Evolutionary conservation across 768 basidiomycete species (phyloP).

Genomic region (Boletus tomentosulus): DNA sequence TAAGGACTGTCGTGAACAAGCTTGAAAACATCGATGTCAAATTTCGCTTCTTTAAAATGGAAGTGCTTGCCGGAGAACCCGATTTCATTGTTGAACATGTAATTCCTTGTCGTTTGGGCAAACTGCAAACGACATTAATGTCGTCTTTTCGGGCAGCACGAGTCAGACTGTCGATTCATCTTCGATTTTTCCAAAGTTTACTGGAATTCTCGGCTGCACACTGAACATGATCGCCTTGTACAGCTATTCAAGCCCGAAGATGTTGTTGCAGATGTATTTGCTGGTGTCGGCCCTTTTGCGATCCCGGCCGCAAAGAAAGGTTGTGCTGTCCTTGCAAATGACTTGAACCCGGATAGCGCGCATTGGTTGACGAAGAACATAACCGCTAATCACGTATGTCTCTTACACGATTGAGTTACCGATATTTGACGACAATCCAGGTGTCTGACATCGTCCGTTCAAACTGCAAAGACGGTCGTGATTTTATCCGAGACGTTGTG

Average conservation of each 20-base stretch:
- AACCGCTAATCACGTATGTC: conserved; percentile 66
- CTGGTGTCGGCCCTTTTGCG: conserved; percentile 96
- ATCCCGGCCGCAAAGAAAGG: conserved; percentile 91
- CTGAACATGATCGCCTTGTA: conserved; percentile 88
- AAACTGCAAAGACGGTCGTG: conserved; percentile 79
- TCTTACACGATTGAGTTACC: neutral
- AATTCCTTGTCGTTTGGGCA: conserved; percentile 23
- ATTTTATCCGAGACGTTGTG: conserved; percentile 69
- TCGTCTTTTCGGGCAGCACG: conserved; percentile 47
- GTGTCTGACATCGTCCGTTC: conserved; percentile 66
- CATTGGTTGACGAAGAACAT: conserved; percentile 76
- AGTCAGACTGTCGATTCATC: conserved; percentile 80
- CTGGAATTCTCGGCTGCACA: conserved; percentile 95
- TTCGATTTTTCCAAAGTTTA: conserved; percentile 97
- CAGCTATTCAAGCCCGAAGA: conserved; percentile 66
- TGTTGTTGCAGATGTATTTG: conserved; percentile 90
- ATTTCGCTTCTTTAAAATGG: conserved; percentile 96
- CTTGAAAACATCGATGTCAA: conserved; percentile 76
- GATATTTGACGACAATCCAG: conserved; percentile 28
- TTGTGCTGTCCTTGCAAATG: conserved; percentile 86
- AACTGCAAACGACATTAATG: neutral
- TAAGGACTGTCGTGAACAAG: conserved; percentile 94
- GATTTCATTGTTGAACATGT: conserved; percentile 88
- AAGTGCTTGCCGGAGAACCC: conserved; percentile 86
- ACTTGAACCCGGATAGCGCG: conserved; percentile 86